Evolutionary conservation across 225 moss, liverwort and hornwort species (phyloP).

Genomic region (Polytrichum formosum): DNA sequence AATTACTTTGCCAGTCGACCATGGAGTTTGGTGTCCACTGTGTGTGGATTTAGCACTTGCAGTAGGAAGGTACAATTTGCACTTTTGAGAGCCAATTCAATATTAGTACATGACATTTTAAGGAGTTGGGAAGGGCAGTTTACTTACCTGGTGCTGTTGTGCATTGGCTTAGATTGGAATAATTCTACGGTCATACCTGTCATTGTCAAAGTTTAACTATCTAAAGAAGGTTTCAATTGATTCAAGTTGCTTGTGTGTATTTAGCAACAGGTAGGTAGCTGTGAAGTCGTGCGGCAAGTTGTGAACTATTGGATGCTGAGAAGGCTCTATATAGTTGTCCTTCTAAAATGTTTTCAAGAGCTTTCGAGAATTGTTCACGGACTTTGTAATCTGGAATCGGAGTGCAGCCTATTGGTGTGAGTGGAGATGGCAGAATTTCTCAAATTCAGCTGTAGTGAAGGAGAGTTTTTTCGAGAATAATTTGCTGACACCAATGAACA

Average conservation of each 20-base stretch:
- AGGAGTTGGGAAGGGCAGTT: background rate
- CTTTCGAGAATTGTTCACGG: background rate
- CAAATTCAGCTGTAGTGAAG: slow-evolving; percentile 37
- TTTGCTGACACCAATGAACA: background rate
- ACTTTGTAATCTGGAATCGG: background rate
- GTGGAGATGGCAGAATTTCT: slow-evolving; percentile 67
- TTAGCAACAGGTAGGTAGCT: too few species aligned
- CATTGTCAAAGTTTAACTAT: background rate
- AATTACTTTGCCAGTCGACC: slow-evolving; percentile 80
- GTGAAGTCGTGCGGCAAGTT: too few species aligned
- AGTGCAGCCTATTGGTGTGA: slow-evolving; percentile 79
- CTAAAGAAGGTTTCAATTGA: background rate
- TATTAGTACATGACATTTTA: background rate
- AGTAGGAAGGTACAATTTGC: slow-evolving; percentile 68
- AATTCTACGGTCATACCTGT: background rate
- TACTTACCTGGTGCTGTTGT: background rate
- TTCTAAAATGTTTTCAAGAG: too few species aligned
- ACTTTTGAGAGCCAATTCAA: too few species aligned
- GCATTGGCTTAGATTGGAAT: background rate
- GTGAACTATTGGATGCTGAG: too few species aligned
- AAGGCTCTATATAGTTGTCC: too few species aligned
- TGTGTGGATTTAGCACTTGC: slow-evolving; percentile 47
- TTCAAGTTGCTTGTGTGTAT: too few species aligned
- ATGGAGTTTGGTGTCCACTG: slow-evolving; percentile 75
- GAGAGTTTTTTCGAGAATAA: slow-evolving; percentile 13